These are phyloP conservation scores for Ophiostoma himal-ulmi DNA, from an alignment of 2,329 filamentous ascomycete species.

Conservation along the genomic window DNA sequence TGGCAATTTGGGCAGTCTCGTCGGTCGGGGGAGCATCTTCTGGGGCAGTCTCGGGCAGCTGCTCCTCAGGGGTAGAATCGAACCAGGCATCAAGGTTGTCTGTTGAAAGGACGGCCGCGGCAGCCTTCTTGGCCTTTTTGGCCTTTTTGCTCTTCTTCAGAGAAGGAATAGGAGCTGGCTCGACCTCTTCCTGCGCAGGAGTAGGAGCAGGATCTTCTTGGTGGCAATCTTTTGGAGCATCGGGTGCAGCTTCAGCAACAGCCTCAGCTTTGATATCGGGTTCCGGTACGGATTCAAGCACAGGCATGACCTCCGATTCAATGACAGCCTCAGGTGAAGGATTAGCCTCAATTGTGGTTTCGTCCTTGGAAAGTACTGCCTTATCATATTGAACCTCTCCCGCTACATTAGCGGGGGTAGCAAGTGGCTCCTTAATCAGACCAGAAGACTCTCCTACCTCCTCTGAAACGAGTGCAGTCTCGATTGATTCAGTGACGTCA, in stretches of 20 bases:
- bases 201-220: neutral
- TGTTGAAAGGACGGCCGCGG: neutral
- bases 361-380: neutral
- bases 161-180: neutral
- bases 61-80: neutral
- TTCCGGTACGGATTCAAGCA: neutral
- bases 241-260: neutral
- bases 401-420: neutral
- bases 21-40: neutral
- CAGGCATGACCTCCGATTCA: neutral
- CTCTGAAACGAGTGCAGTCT: neutral
- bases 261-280: neutral
- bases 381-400: neutral
- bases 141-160: slow-evolving; percentile 13
- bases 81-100: neutral
- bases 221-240: neutral
- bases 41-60: neutral
- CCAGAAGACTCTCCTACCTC: neutral
- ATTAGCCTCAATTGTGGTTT: neutral
- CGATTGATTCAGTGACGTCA: neutral
- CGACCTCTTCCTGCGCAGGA: neutral
- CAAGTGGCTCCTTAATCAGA: neutral
- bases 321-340: neutral
- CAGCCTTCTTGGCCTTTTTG: slow-evolving; percentile 3
- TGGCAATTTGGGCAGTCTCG: neutral